Evolutionary conservation across 2,329 filamentous ascomycete species (phyloP).

Genomic region (Aspergillus floridensis): DNA sequence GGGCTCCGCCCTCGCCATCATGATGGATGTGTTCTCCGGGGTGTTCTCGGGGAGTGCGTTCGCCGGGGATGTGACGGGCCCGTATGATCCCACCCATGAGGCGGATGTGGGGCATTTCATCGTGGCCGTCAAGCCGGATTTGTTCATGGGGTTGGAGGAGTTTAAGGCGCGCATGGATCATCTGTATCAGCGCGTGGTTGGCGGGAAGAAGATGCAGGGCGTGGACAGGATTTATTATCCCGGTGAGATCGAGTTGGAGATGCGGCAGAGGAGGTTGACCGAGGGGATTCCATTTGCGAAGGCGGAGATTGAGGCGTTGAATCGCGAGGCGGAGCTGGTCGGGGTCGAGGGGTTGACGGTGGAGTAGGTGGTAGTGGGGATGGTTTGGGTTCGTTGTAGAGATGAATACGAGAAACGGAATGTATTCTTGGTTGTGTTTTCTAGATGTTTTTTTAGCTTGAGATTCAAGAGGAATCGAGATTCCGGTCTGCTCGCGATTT

Average conservation of each 20-base stretch:
- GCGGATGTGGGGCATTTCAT: slow-evolving; percentile 75
- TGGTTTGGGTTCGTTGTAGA: too few species aligned
- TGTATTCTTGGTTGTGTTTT: too few species aligned
- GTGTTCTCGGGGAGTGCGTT: slow-evolving; percentile 73
- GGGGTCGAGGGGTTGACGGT: slow-evolving; percentile 25
- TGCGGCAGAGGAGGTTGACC: slow-evolving; percentile 37
- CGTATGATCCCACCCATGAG: slow-evolving; percentile 68
- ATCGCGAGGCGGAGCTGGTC: slow-evolving; percentile 49
- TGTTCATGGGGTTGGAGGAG: slow-evolving; percentile 69
- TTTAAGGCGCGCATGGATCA: slow-evolving; percentile 63
- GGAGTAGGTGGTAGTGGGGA: neutral
- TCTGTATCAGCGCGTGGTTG: slow-evolving; percentile 55
- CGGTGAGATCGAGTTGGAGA: slow-evolving; percentile 56
- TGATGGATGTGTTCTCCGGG: slow-evolving; percentile 89
- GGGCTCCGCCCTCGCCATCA: slow-evolving; percentile 71
- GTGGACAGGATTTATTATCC: slow-evolving; percentile 58
- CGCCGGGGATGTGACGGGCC: slow-evolving; percentile 71
- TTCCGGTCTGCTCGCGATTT: too few species aligned
- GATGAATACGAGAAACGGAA: too few species aligned
- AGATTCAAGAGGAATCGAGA: too few species aligned
- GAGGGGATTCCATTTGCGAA: slow-evolving; percentile 51
- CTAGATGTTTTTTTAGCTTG: too few species aligned
- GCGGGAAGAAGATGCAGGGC: slow-evolving; percentile 52
- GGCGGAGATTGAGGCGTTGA: slow-evolving; percentile 50
- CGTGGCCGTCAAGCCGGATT: slow-evolving; percentile 67